Evolutionary conservation across 2,329 filamentous ascomycete genomes (phyloP).

Genomic region (Raffaelea arxii): DNA sequence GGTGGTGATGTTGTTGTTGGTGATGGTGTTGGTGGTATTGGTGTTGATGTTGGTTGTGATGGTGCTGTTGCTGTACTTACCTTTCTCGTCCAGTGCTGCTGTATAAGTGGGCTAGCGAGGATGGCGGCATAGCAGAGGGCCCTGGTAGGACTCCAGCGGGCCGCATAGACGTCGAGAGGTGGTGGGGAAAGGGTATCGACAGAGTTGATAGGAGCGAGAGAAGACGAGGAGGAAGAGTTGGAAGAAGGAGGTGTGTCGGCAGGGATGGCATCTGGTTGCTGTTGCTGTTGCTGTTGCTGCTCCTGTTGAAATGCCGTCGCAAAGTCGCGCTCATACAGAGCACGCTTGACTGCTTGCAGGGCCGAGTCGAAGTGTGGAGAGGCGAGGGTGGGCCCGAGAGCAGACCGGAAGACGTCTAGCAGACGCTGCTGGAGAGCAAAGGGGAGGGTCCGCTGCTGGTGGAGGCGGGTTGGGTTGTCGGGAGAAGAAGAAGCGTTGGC

Average conservation of each 20-base stretch:
- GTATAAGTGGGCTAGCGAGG: conserved; percentile 23
- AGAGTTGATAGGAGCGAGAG: too few relatives aligned
- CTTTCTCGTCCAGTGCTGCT: conserved; percentile 5
- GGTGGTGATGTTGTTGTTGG: too few relatives aligned
- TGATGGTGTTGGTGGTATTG: too few relatives aligned
- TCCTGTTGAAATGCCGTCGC: conserved; percentile 59
- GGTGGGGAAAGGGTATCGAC: too few relatives aligned
- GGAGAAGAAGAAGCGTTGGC: not conserved
- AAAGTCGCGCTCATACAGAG: conserved; percentile 82
- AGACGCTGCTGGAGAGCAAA: conserved; percentile 24
- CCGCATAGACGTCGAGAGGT: conserved; percentile 70
- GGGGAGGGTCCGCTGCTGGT: conserved; percentile 5
- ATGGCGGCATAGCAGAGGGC: conserved; percentile 68
- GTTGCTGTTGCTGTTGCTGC: not conserved
- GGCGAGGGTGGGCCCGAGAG: conserved; percentile 45
- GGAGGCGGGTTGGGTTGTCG: not conserved
- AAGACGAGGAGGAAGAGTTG: too few relatives aligned
- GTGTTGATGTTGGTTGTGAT: too few relatives aligned
- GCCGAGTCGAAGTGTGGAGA: conserved; percentile 38
- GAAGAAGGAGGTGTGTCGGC: too few relatives aligned
- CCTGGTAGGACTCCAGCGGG: conserved; percentile 82
- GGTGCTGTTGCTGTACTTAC: conserved; percentile 1
- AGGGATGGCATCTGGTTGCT: not conserved
- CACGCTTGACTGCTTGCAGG: conserved; percentile 75
- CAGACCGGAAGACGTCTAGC: conserved; percentile 60